phyloP scores from a whole-genome alignment of 2,329 filamentous ascomycete species.

The Epichloe amarillans region DNA sequence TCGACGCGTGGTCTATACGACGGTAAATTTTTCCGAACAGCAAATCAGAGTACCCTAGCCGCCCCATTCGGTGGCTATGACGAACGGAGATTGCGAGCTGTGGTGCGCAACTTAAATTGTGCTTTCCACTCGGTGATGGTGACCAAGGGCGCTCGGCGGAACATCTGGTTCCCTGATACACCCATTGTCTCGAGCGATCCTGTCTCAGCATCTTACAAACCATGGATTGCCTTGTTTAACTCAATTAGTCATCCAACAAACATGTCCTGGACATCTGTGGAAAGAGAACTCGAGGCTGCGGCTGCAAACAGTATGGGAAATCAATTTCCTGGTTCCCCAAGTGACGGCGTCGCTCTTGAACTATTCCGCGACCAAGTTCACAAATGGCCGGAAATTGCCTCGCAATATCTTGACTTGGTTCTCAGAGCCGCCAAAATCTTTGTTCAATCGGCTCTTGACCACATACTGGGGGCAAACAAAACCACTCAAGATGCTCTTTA shows the following conservation, averaged over 20 bases:
- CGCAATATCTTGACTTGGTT: neutral
- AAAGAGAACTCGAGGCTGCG: neutral
- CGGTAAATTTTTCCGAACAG: neutral
- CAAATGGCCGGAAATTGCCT: neutral
- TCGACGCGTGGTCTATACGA: neutral
- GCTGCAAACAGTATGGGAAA: neutral
- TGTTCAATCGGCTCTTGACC: neutral
- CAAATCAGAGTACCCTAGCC: neutral
- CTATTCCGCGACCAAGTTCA: neutral
- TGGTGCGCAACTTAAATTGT: neutral
- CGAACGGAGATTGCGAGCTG: neutral
- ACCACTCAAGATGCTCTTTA: neutral
- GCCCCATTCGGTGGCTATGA: neutral
- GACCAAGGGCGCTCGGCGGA: neutral
- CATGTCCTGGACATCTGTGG: neutral
- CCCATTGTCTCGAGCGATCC: neutral
- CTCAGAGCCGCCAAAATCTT: neutral
- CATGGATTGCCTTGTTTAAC: neutral
- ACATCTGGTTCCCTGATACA: neutral
- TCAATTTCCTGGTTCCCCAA: neutral
- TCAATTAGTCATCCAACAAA: neutral
- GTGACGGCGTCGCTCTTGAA: neutral
- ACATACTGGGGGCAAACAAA: neutral
- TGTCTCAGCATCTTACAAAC: neutral
- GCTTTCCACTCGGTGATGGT: neutral